These are phyloP conservation scores for Gossypium turneri DNA, from an alignment of 345 rosid genomes.

Conservation along the genomic window DNA sequence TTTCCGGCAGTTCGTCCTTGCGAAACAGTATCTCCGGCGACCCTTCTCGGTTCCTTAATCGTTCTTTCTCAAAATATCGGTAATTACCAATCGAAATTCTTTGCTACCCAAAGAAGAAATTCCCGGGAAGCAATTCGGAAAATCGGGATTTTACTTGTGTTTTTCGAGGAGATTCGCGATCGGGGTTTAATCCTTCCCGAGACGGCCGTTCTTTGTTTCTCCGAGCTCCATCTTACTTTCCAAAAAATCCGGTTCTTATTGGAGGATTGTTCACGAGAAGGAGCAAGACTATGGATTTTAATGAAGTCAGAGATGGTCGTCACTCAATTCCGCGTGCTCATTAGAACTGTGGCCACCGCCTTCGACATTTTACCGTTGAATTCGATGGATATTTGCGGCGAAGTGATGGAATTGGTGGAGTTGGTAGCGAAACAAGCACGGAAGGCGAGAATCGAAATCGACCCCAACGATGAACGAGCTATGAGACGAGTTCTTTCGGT, in stretches of 20 bases:
- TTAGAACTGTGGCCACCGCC: conserved; percentile 48
- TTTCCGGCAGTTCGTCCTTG: conserved; percentile 80
- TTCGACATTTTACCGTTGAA: conserved; percentile 51
- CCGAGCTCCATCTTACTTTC: conserved; percentile 62
- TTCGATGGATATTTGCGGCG: conserved; percentile 42
- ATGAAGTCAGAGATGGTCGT: conserved; percentile 51
- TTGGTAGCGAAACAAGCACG: conserved; percentile 62
- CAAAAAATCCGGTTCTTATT: conserved; percentile 66
- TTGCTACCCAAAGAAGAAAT: conserved; percentile 48
- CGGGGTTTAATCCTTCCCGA: conserved; percentile 23
- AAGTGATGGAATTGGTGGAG: conserved; percentile 68
- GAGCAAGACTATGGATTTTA: conserved; percentile 50
- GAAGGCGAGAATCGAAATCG: conserved; percentile 37
- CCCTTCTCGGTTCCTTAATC: conserved; percentile 54
- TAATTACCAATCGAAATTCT: conserved; percentile 36
- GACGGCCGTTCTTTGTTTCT: conserved; percentile 43
- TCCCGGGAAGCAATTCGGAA: conserved; percentile 47
- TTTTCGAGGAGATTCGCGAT: conserved; percentile 59
- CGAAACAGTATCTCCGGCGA: conserved; percentile 42
- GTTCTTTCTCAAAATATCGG: conserved; percentile 40
- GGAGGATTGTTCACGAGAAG: conserved; percentile 69
- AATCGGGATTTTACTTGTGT: conserved; percentile 42
- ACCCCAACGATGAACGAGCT: conserved; percentile 45
- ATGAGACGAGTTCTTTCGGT: conserved; percentile 30
- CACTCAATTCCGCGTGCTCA: conserved; percentile 43